A percentile compares a stretch with the other conserved stretches of the same genome.
Evolutionary conservation across 176 grass and related monocot genomes (phyloP).

Genomic region (Coix lacrymajobi): DNA sequence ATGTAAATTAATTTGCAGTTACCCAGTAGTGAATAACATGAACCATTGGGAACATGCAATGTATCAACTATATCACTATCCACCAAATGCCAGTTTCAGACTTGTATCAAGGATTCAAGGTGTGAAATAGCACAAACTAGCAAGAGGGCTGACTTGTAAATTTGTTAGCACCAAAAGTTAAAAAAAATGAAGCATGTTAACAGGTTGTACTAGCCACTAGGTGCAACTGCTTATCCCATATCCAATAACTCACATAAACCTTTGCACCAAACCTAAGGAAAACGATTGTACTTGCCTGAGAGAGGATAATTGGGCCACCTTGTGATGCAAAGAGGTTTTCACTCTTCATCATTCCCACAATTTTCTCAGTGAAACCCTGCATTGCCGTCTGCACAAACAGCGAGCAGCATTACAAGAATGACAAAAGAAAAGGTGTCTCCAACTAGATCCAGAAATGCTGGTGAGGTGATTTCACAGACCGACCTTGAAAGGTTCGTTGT

Average conservation of each 20-base stretch:
- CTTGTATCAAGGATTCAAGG: neutral
- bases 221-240: neutral
- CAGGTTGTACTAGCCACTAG: neutral
- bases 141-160: neutral
- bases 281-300: conserved; percentile 59
- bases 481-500: conserved; percentile 98
- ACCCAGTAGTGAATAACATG: neutral
- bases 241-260: neutral
- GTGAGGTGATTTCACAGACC: conserved; percentile 32
- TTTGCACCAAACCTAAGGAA: conserved; percentile 5
- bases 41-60: neutral
- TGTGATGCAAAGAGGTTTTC: conserved; percentile 93
- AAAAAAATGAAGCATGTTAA: neutral
- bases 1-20: neutral
- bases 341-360: conserved; percentile 88
- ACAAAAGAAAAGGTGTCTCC: neutral
- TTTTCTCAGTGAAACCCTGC: conserved; percentile 95
- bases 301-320: conserved; percentile 97
- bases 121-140: neutral
- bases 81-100: neutral
- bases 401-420: conserved; percentile 1
- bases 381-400: conserved; percentile 68
- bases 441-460: conserved; percentile 27
- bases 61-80: neutral
- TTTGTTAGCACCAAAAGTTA: neutral